A percentile compares a stretch with the other conserved stretches of the same genome.
Evolutionary conservation across 2,329 filamentous ascomycete species (phyloP).

Genomic region (Hypoxylon sp.): DNA sequence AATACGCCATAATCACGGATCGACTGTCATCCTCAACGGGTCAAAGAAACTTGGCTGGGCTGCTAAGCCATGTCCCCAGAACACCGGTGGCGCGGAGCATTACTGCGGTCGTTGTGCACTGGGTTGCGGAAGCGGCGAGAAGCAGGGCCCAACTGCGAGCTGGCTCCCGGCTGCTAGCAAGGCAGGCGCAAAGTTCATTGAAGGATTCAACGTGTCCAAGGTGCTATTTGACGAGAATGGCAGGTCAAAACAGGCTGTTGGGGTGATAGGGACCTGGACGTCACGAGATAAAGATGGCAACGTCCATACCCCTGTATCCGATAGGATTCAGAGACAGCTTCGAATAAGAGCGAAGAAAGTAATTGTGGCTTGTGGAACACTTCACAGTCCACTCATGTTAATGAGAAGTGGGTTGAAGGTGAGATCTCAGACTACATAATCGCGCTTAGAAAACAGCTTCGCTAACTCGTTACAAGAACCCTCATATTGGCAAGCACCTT

Average conservation of each 20-base stretch:
- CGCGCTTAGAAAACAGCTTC: background rate
- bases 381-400: slow-evolving; percentile 83
- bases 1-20: slow-evolving; percentile 81
- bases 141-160: slow-evolving; percentile 82
- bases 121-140: slow-evolving; percentile 76
- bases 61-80: slow-evolving; percentile 80
- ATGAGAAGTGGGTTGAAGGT: slow-evolving; percentile 82
- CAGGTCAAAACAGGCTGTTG: slow-evolving; percentile 71
- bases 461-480: slow-evolving; percentile 66
- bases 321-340: slow-evolving; percentile 70
- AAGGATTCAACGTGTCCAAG: slow-evolving; percentile 81
- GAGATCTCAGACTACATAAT: slow-evolving; percentile 44
- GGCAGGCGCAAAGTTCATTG: slow-evolving; percentile 84
- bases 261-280: slow-evolving; percentile 82
- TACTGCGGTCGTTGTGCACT: slow-evolving; percentile 77
- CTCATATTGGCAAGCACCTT: slow-evolving; percentile 85
- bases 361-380: slow-evolving; percentile 80
- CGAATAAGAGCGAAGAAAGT: slow-evolving; percentile 84
- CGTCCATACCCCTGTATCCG: slow-evolving; percentile 64
- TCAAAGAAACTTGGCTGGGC: slow-evolving; percentile 80
- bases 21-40: slow-evolving; percentile 81
- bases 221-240: slow-evolving; percentile 75
- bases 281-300: slow-evolving; percentile 76
- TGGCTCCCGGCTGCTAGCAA: slow-evolving; percentile 85
- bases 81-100: slow-evolving; percentile 80